Evolutionary conservation across 202 grass and related monocot genomes (phyloP), one percentile per base, ranked within the genome.

Genomic region (Elaeis oleifera): DNA sequence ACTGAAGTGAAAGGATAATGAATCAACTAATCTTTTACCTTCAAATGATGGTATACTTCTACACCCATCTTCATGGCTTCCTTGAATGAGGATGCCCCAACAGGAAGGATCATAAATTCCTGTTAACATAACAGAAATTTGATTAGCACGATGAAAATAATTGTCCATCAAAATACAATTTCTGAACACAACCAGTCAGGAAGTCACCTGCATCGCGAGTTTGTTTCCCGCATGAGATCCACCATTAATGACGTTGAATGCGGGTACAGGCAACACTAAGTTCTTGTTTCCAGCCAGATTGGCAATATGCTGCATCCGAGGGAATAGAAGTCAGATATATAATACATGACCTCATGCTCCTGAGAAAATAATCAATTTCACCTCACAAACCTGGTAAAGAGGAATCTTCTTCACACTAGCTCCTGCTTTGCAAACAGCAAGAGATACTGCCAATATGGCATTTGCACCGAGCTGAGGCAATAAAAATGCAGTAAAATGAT

Each of bases 31-130:
- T 59, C 57, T 2, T 21, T 73, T 64, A 95, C 90, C 83, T 96
- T 96, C 65, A 96, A 74, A 67, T 96, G 59, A 76, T 96, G 90
- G 62, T 96, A 96, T 39, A 96, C 90, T 81, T 95, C 90, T 24
- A 90, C 90, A 54, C 90, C 90, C 90, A 95, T 95, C 78, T 95
- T 87, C 90, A 95, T 95, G 51, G 90, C 90, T 67, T 96, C 90
- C 63, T 90, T 96, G 83, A 96, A 96, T 11, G 83, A 87, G 17
- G 81, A 60, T 3, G 90, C 90, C 16, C 90, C 86, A 70, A 82
- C 82, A 24, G 90, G 86, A 72, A 96, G 86, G 58, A 96, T 88
- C 90, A 96, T 96, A 75, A 96, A 96, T 85, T 96, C 90, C 90
- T 96, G 74, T 25, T 73, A 17, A 53, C 18, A 44, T 20, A 68